Evolutionary conservation across 202 grass and related monocot species (phyloP), one percentile per base, ranked within the genome.

Genomic region (Eragrostis tef): DNA sequence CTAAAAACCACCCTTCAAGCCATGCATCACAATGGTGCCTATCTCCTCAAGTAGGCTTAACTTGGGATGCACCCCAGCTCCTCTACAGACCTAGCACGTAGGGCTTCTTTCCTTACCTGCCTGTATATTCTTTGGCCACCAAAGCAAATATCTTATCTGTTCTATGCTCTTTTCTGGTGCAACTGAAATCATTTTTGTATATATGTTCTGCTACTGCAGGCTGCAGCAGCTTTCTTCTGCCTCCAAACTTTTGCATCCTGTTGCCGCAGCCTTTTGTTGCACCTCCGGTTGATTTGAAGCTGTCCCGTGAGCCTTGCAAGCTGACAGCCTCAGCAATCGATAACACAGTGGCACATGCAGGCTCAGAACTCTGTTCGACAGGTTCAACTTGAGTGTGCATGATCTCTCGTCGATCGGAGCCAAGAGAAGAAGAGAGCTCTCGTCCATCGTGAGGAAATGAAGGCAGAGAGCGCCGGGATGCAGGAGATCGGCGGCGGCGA

Each of bases 91-190:
- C 71, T 70, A 51, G 19, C 6, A 19, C 64, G 21, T 77, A 46
- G 50, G 83, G 51, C 50, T 89, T 64, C 79, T 79, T 89, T 89
- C 79, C 83, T 83, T 83, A 34, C 43, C 61, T 61, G 27, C 11
- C 61, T 83, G 83, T 68, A 45, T 86, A 83, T 83, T 45, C 83
- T 59, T 89, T 86, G 57, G 52, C 60, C 50, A 61, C 62, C 79
- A 86, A 67, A 84, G 79, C 57, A 71, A 39, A 77, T 72, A 73
- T 77, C 72, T 64, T 81, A 12, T 59, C 70, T 63, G 34, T 19
- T 1, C 31, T 68, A 5, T 74, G 44, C 6, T 74, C 6, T 41
- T 57, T 60, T 66, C 41, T 64, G 49, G 21, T 81, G 56, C 71
- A 85, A 26, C 72, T 64, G 47, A 77, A 77, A 65, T 12, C 24